A percentile compares a stretch with the other conserved stretches of the same genome.
Conservation (phyloP, 169 alveolate genomes). For the Sarcocystis neurona region DNA sequence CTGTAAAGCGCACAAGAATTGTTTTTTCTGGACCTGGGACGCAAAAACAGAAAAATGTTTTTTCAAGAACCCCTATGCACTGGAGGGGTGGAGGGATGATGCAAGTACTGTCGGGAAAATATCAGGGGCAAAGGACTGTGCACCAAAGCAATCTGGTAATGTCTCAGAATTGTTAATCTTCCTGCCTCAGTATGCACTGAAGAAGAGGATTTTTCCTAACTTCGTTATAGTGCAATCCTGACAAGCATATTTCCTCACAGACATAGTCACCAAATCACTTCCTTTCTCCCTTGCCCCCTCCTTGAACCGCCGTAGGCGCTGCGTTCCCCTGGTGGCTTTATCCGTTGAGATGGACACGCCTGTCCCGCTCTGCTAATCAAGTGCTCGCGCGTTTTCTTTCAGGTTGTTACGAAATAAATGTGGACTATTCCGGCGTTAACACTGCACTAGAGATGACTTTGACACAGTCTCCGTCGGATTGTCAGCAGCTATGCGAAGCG, state of each 20-base stretch:
- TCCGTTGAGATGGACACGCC: too few species aligned
- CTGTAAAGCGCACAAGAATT: neutral
- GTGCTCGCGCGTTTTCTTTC: neutral
- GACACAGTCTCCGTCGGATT: neutral
- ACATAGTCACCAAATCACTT: too few species aligned
- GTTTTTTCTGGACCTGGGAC: constrained; percentile 26
- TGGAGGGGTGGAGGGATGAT: neutral
- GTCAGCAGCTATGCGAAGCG: constrained; percentile 3
- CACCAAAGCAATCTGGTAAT: constrained; percentile 17
- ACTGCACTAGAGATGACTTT: neutral
- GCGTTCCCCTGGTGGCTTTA: neutral
- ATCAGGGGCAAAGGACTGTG: constrained; percentile 16
- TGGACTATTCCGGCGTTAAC: constrained; percentile 14
- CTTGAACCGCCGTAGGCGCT: too few species aligned
- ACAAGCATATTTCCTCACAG: too few species aligned
- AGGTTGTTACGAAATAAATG: neutral
- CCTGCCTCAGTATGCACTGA: neutral
- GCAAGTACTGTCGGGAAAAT: neutral
- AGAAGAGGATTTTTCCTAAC: neutral
- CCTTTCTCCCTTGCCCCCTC: too few species aligned
- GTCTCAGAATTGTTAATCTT: neutral
- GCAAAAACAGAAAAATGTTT: neutral
- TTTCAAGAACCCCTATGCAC: neutral
- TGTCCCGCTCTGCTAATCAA: neutral
- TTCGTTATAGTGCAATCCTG: neutral